phyloP scores from a whole-genome alignment of 2,329 filamentous ascomycete genomes.

The Alternaria sp. region DNA sequence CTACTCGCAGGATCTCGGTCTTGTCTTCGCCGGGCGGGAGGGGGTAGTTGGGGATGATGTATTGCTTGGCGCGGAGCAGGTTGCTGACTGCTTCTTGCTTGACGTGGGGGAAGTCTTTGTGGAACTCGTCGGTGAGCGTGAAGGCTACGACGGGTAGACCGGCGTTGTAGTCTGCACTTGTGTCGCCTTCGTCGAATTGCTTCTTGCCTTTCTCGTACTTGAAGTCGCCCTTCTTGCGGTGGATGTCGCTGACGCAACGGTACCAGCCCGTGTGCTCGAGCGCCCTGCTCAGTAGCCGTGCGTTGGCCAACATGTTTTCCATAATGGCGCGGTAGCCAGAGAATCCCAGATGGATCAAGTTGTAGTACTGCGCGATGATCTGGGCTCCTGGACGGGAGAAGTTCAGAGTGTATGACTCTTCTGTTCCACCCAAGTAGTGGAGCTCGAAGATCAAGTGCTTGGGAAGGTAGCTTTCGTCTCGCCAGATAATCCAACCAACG shows the following conservation, averaged over 20 bases:
- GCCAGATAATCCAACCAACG: conserved; percentile 65
- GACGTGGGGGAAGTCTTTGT: conserved; percentile 65
- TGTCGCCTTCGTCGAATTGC: conserved; percentile 56
- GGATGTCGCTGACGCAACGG: conserved; percentile 64
- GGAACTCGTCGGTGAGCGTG: conserved; percentile 64
- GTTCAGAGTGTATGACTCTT: conserved; percentile 74
- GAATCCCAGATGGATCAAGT: conserved; percentile 73
- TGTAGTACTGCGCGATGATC: conserved; percentile 75
- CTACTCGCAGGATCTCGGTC: conserved; percentile 71
- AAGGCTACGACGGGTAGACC: conserved; percentile 74
- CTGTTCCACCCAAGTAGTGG: conserved; percentile 73
- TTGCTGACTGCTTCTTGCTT: conserved; percentile 69
- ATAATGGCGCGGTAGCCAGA: conserved; percentile 66
- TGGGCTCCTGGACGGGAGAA: conserved; percentile 75
- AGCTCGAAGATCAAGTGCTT: conserved; percentile 74
- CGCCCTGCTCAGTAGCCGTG: conserved; percentile 66
- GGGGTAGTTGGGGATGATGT: conserved; percentile 75
- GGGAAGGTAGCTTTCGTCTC: conserved; percentile 69
- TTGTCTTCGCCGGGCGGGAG: conserved; percentile 67
- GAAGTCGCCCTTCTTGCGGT: conserved; percentile 61
- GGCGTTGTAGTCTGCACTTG: conserved; percentile 64
- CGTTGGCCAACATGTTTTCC: conserved; percentile 71
- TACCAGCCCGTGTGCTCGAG: conserved; percentile 73
- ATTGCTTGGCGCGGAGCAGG: conserved; percentile 69
- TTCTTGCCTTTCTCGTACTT: conserved; percentile 52